A percentile compares a stretch with the other conserved stretches of the same genome.
Conservation (phyloP, 208 protist species). For the Leishmania tarentolae region DNA sequence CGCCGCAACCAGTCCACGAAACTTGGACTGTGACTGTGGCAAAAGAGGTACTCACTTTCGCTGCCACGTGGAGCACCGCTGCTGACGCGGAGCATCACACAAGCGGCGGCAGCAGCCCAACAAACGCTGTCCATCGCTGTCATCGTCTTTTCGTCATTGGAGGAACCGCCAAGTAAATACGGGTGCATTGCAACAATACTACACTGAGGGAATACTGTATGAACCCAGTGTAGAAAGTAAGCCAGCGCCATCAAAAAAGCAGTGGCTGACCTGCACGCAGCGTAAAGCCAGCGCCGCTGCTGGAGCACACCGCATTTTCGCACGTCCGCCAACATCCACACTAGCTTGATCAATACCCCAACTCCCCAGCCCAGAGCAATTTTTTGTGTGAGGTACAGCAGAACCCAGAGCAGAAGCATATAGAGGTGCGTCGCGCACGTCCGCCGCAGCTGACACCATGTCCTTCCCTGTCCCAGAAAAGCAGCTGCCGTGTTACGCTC, state of each 20-base stretch:
- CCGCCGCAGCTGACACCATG: constrained; percentile 4
- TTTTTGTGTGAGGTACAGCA: constrained; percentile 14
- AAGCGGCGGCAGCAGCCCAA: constrained; percentile 20
- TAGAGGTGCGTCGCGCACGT: constrained; percentile 25
- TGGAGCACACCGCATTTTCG: constrained; percentile 25
- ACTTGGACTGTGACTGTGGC: background rate
- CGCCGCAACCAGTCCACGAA: constrained; percentile 22
- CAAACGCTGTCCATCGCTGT: background rate
- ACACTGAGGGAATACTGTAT: constrained; percentile 17
- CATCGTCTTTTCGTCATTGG: background rate
- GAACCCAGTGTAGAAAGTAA: constrained; percentile 22
- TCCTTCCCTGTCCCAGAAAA: background rate
- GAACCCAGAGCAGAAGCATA: constrained; percentile 12
- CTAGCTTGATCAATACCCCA: constrained; percentile 1
- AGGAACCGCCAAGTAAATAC: constrained; percentile 17
- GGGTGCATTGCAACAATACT: background rate
- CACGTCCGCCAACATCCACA: constrained; percentile 24
- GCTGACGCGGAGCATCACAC: constrained; percentile 23
- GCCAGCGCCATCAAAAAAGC: constrained; percentile 3
- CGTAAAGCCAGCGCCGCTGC: constrained; percentile 18
- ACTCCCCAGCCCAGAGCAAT: constrained; percentile 21
- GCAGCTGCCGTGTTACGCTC: background rate
- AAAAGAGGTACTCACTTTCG: background rate
- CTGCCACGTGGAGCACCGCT: constrained; percentile 9
- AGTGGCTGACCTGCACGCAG: constrained; percentile 8